Evolutionary conservation across 768 basidiomycete genomes (phyloP).

Genomic region (Phaeolepiota aurea): DNA sequence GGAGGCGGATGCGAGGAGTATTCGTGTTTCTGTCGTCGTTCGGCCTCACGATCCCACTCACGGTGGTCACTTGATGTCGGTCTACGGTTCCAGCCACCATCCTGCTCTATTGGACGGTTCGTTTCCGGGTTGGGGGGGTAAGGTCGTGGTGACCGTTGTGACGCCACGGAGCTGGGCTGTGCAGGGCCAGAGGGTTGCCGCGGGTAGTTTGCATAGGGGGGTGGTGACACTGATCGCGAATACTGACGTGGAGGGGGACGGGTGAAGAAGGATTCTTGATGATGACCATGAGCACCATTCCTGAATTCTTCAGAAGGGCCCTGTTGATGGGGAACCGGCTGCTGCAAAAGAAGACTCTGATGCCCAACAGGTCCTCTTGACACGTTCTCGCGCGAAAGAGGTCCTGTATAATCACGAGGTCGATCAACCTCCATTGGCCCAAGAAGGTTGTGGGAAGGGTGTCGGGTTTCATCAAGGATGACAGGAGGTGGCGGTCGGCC

Average conservation of each 20-base stretch:
- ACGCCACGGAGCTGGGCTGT: conserved; percentile 31
- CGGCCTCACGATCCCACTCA: conserved; percentile 43
- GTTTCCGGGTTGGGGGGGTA: conserved; percentile 44
- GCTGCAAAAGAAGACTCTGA: conserved; percentile 55
- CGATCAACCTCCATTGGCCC: conserved; percentile 77
- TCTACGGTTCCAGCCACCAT: conserved; percentile 55
- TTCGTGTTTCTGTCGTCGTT: conserved; percentile 37
- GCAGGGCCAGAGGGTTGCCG: conserved; percentile 46
- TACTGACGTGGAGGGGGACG: conserved; percentile 43
- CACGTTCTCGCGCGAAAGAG: conserved; percentile 25
- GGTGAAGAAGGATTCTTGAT: conserved; percentile 49
- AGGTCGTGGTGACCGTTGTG: conserved; percentile 53
- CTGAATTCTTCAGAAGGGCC: conserved; percentile 44
- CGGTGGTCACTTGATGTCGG: conserved; percentile 35
- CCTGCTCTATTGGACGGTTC: conserved; percentile 38
- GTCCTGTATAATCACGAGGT: conserved; percentile 50
- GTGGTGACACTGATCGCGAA: conserved; percentile 51
- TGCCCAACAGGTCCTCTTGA: conserved; percentile 48
- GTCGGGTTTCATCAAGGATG: conserved; percentile 64
- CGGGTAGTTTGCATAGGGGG: conserved; percentile 40
- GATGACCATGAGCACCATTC: conserved; percentile 32
- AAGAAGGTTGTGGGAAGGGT: conserved; percentile 58
- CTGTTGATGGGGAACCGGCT: conserved; percentile 56
- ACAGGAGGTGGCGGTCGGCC: conserved; percentile 82
- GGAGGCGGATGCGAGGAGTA: conserved; percentile 25